Conservation (phyloP, 257 asterid species). For the Plantago elongata region DNA sequence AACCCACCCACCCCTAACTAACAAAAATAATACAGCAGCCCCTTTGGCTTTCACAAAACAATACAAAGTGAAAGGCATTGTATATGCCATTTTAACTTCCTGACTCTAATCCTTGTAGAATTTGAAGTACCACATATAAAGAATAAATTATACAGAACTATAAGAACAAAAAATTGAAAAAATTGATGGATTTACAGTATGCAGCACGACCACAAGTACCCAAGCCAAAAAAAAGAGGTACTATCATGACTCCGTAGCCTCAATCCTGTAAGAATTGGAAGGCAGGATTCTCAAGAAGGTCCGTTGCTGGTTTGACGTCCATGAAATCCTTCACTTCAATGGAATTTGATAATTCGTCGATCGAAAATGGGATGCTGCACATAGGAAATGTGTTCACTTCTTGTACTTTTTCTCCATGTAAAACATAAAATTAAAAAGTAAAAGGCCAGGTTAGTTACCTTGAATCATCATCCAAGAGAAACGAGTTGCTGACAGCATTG, state of each 20-base stretch:
- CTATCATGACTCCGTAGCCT: slow-evolving; percentile 34
- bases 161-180: slow-evolving; percentile 19
- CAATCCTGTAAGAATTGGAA: slow-evolving; percentile 80
- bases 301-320: slow-evolving; percentile 70
- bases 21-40: slow-evolving; percentile 42
- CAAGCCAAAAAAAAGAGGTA: slow-evolving; percentile 19
- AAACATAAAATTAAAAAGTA: neutral
- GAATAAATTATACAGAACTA: slow-evolving; percentile 29
- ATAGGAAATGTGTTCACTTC: neutral
- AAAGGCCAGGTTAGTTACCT: slow-evolving; percentile 36
- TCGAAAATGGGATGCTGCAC: slow-evolving; percentile 92
- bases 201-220: slow-evolving; percentile 10
- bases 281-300: slow-evolving; percentile 71
- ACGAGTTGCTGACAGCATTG: slow-evolving; percentile 74
- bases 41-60: slow-evolving; percentile 22
- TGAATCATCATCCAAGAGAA: slow-evolving; percentile 90
- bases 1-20: slow-evolving; percentile 17
- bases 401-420: neutral
- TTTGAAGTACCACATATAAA: slow-evolving; percentile 20
- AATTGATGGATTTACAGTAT: slow-evolving; percentile 54
- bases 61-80: slow-evolving; percentile 25
- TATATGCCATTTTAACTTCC: slow-evolving; percentile 28
- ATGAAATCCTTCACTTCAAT: slow-evolving; percentile 76
- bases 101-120: slow-evolving; percentile 28
- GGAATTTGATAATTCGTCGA: slow-evolving; percentile 72